Conservation (phyloP, 1,284 basidiomycete species). For the Puccinia novopanici region DNA sequence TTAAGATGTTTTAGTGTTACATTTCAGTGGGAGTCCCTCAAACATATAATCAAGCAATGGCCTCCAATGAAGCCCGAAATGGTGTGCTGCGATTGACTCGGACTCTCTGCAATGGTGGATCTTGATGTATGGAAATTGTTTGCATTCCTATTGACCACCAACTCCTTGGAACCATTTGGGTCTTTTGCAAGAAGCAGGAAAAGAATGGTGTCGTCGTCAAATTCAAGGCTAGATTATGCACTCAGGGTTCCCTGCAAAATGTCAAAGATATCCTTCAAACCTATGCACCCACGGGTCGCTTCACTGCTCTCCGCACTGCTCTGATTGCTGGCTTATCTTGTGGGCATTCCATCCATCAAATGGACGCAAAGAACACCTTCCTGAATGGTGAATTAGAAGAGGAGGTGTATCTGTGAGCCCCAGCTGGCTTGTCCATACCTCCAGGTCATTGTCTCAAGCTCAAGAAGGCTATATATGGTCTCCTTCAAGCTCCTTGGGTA, state of each 20-base stretch:
- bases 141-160: background rate
- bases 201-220: background rate
- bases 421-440: background rate
- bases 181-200: background rate
- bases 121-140: background rate
- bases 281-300: background rate
- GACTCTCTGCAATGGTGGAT: background rate
- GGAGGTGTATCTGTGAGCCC: too few relatives aligned
- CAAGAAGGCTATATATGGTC: background rate
- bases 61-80: background rate
- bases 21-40: background rate
- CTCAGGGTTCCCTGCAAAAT: background rate
- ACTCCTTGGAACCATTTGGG: background rate
- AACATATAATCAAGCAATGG: background rate
- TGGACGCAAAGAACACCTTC: too few relatives aligned
- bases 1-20: too few relatives aligned
- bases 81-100: background rate
- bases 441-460: background rate
- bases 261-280: background rate
- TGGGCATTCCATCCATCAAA: background rate
- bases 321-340: background rate
- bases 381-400: too few relatives aligned
- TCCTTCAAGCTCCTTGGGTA: background rate
- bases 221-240: constrained; percentile 3
- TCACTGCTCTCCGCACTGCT: background rate